Percentiles rank a stretch among this genome's conserved stretches.
Conservation (phyloP, 1,139 yeast species). For the Schizosaccharomyces versatilis region DNA sequence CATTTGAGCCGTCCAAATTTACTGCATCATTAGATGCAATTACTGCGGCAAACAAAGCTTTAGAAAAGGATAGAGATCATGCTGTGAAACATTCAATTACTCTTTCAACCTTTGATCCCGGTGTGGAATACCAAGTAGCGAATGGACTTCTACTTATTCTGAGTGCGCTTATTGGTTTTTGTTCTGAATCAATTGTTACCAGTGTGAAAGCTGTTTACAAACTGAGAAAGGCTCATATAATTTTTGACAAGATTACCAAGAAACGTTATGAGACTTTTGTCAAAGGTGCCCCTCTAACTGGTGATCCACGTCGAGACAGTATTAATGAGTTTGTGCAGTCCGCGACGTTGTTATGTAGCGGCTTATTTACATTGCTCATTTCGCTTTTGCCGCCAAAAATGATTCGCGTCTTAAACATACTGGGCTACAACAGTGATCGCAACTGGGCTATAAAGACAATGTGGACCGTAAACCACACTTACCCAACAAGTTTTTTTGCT, state of each 20-base stretch:
- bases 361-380: neutral
- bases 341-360: neutral
- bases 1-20: neutral
- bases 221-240: neutral
- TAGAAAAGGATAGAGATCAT: neutral
- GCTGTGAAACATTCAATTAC: neutral
- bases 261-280: neutral
- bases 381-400: slow-evolving; percentile 1
- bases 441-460: neutral
- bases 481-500: neutral
- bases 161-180: neutral
- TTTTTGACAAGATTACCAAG: neutral
- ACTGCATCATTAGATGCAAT: neutral
- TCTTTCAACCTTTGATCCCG: slow-evolving; percentile 1
- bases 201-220: slow-evolving; percentile 1
- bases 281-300: neutral
- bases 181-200: neutral
- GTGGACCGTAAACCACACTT: neutral
- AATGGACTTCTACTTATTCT: neutral
- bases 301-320: neutral
- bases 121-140: neutral
- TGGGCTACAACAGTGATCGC: neutral
- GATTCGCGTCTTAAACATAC: neutral
- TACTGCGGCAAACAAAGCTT: neutral
- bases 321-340: neutral